phyloP scores from a whole-genome alignment of 345 rosid genomes.

The Excoecaria cochinchinensis region DNA sequence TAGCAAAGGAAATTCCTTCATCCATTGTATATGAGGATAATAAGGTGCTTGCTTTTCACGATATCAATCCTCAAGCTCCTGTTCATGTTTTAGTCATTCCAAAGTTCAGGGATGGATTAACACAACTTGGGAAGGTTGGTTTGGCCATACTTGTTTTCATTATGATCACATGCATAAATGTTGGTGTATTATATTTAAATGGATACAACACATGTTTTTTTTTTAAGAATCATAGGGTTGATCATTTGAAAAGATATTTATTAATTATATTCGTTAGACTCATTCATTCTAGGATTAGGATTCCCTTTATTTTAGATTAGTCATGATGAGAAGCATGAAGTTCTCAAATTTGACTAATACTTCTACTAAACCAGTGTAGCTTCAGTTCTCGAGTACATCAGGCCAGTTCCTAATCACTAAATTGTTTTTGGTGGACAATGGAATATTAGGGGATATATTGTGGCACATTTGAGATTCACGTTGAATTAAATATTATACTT shows the following conservation, averaged over 20 bases:
- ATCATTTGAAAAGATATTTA: neutral
- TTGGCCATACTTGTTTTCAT: neutral
- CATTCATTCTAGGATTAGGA: neutral
- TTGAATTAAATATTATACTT: no score
- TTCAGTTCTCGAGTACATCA: no score
- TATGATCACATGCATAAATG: neutral
- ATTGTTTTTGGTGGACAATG: no score
- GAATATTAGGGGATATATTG: no score
- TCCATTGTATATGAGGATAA: conserved; percentile 89
- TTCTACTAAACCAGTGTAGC: no score
- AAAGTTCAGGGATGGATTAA: conserved; percentile 34
- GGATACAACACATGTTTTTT: neutral
- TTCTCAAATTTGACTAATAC: neutral
- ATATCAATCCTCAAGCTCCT: conserved; percentile 36
- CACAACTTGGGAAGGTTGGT: conserved; percentile 31
- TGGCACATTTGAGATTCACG: no score
- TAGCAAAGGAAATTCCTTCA: conserved; percentile 83
- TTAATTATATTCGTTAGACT: neutral
- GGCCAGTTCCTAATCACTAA: no score
- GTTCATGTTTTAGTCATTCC: conserved; percentile 38
- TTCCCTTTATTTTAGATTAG: neutral
- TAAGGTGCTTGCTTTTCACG: conserved; percentile 32
- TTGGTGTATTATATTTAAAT: neutral
- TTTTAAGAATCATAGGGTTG: neutral
- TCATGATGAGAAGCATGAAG: neutral